Evolutionary conservation across 2,329 filamentous ascomycete species (phyloP), one percentile per base, ranked within the genome.

Genomic region (Cytospora schulzeri): DNA sequence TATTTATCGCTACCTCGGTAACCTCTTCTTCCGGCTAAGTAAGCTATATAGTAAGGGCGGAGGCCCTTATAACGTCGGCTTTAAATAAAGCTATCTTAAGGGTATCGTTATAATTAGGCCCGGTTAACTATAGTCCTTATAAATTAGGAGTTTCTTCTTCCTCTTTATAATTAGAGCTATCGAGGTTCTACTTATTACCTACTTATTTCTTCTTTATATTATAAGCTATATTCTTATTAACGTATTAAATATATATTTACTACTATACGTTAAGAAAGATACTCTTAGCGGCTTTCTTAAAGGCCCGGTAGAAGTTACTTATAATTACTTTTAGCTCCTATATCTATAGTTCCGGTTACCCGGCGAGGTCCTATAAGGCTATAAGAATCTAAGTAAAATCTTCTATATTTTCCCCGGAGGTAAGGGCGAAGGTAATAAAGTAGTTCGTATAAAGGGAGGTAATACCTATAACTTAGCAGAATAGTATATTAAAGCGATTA

Each of bases 161-260:
- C 26, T 55, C 15, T 33, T 55, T 33, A 33, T 22, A 31, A 15
- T 55, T 33, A 31, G 4, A 9, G 33, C 52, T 19, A 19, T 55
- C 33, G 33, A 55, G 17, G 33, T 55, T 55, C 52, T 29, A 9
- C 19, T 24, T 54, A 54, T 54, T 54, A 29, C 52, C 19, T 29
- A 54, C 12, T 24, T 28, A 54, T 54, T 55, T 55, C 26, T 55
- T 55, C 15, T 55, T 55, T 31, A 55, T 31, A 31, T 55, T 33
- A 22, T 55, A 55, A 9, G 17, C 33, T n/a, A 55, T 22, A 33
- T 55, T 55, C 26, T 55, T 55, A 55, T 55, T 55, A 55, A 55
- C 28, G 28, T 55, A 55, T 28, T 33, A 55, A 11, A 55, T 55
- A 55, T 55, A 55, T 19, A 55, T 12, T 15, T 55, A 19, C 26